These are phyloP conservation scores for Pleurotus tuber-regium DNA, from an alignment of 768 basidiomycete species.

Conservation along the genomic window DNA sequence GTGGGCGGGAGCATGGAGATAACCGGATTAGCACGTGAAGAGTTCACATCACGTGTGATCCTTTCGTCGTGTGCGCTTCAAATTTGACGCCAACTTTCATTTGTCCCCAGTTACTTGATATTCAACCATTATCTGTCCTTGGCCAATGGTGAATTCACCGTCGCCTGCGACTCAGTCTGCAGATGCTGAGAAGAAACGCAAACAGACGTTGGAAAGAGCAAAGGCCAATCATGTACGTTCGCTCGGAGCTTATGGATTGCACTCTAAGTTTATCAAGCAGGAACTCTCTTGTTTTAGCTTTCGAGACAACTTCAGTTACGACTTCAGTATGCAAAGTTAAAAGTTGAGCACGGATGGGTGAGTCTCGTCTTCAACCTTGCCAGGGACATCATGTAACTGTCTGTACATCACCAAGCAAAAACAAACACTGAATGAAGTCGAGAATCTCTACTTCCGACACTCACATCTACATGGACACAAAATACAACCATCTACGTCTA, in stretches of 20 bases:
- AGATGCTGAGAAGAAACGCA: conserved; percentile 43
- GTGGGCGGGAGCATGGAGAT: background rate
- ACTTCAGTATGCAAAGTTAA: conserved; percentile 73
- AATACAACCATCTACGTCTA: conserved; percentile 23
- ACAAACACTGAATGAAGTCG: conserved; percentile 77
- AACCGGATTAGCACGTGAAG: background rate
- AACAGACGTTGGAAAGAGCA: conserved; percentile 51
- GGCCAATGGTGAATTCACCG: background rate
- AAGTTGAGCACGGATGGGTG: conserved; percentile 84
- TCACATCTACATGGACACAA: conserved; percentile 48
- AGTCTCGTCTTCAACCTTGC: conserved; percentile 20
- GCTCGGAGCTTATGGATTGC: background rate
- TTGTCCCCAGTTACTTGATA: background rate
- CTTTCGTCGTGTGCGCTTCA: background rate
- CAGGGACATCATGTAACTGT: background rate
- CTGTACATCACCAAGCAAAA: conserved; percentile 58
- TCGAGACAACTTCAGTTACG: conserved; percentile 71
- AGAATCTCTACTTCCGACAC: conserved; percentile 79
- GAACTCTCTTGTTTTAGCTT: conserved; percentile 37
- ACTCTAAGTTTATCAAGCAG: background rate
- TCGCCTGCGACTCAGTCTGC: conserved; percentile 24
- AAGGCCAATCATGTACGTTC: conserved; percentile 55
- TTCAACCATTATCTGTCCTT: background rate
- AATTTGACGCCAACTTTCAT: background rate
- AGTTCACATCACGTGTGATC: conserved; percentile 1